Conservation (phyloP, 768 basidiomycete genomes). For the Gloeophyllum trabeum region DNA sequence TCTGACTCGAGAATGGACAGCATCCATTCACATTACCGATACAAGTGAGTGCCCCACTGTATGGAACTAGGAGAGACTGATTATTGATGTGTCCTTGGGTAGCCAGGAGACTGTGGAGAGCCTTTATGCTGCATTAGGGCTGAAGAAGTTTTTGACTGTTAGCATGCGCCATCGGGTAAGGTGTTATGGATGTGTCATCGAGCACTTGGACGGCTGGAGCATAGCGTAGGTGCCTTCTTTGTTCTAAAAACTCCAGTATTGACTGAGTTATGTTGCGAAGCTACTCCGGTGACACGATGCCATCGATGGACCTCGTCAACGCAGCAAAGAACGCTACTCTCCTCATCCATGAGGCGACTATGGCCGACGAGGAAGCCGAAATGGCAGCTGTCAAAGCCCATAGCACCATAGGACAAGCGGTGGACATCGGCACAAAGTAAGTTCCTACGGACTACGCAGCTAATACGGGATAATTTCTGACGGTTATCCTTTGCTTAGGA, state of each 20-base stretch:
- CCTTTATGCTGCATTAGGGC: constrained; percentile 35
- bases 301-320: constrained; percentile 52
- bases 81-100: no score
- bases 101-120: no score
- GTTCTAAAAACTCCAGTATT: constrained; percentile 2
- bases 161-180: constrained; percentile 63
- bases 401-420: constrained; percentile 84
- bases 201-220: constrained; percentile 66
- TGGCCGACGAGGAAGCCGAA: constrained; percentile 75
- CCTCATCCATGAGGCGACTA: constrained; percentile 90
- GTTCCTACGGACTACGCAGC: constrained; percentile 9
- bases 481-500: constrained; percentile 31
- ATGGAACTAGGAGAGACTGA: constrained; percentile 1
- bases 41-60: no score
- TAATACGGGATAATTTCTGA: background rate
- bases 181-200: constrained; percentile 63
- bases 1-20: no score
- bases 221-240: constrained; percentile 40
- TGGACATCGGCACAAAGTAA: constrained; percentile 62
- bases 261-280: constrained; percentile 26
- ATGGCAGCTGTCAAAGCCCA: constrained; percentile 72
- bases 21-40: no score
- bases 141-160: constrained; percentile 54
- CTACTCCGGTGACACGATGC: constrained; percentile 88
- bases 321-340: constrained; percentile 63